Base-by-base conservation (phyloP, 805 yeast species). In the Kodamaea nitidulidarum region DNA sequence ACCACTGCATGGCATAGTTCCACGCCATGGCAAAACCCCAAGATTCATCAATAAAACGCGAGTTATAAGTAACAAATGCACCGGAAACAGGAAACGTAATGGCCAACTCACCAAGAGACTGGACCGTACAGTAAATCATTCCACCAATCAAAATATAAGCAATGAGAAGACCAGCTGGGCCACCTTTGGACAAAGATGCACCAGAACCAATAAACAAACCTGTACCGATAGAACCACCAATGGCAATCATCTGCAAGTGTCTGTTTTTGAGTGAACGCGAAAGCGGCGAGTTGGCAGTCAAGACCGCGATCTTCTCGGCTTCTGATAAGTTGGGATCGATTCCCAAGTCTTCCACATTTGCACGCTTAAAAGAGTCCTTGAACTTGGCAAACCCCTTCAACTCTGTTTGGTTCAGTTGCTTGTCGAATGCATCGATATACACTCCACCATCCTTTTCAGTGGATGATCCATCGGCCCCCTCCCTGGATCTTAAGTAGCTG, bases 161-260 rank as follows among this genome's bases (percentile, higher is more conserved):
- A 36, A 67, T 56, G 32, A 67, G 52, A 6, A 67, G 50, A 39
- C 68, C 70, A 4, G 82, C 85, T n/a, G 93, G 91, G 18, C 93
- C 93, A 56, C 87, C 84, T 22, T 71, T 65, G 14, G 71, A 48
- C 37, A 84, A 61, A 2, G 85, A 74, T 12, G 71, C 60, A 43
- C 86, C 85, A 2, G 88, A 75, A 54, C 88, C 87, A 22, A 87
- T 83, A 45, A 87, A 78, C 37, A 87, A 67, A 54, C 93, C 95
- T 7, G 91, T 81, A 50, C 95, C 95, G 49, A 86, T 84, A 43
- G 84, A 75, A 31, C 91, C 90, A 48, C 91, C 93, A 45, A 85
- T 69, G 36, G 93, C 88, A 62, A 85, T 85, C 87, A 84, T 80
- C 44, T 81, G 80, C 48, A 85, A 61, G 56, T 85, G 91, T 54